These are phyloP conservation scores for Vicia faba DNA, from an alignment of 306 rosid species.

Conservation along the genomic window DNA sequence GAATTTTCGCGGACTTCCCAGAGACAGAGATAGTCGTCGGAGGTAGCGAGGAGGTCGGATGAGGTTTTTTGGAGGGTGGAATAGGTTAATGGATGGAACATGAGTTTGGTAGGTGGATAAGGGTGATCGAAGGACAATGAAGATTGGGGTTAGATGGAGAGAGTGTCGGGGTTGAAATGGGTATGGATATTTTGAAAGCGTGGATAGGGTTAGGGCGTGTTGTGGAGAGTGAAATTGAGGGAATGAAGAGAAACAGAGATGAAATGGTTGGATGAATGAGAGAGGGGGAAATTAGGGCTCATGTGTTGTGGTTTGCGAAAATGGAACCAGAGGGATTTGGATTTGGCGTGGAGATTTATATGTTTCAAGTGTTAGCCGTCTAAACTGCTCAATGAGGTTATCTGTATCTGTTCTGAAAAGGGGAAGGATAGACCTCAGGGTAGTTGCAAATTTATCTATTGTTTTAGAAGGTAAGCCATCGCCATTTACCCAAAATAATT, in stretches of 20 bases:
- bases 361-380: conserved; percentile 68
- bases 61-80: conserved; percentile 44
- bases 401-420: conserved; percentile 84
- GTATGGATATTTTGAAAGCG: background rate
- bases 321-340: conserved; percentile 28
- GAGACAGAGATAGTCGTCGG: conserved; percentile 97
- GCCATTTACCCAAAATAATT: conserved; percentile 90
- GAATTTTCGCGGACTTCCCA: conserved; percentile 78
- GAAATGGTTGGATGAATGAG: background rate
- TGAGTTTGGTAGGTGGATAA: conserved; percentile 93
- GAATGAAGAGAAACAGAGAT: background rate
- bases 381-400: conserved; percentile 73
- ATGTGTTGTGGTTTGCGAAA: background rate
- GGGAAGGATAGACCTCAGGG: conserved; percentile 72
- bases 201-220: background rate
- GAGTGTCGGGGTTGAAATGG: conserved; percentile 70
- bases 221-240: too few relatives aligned
- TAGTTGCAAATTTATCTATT: conserved; percentile 75
- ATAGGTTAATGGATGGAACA: conserved; percentile 74
- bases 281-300: conserved; percentile 32
- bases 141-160: conserved; percentile 52
- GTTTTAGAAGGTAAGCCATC: conserved; percentile 90
- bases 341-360: conserved; percentile 80
- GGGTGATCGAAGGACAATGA: conserved; percentile 92
- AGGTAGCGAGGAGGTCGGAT: conserved; percentile 79